Base-by-base conservation (phyloP, 2,329 filamentous ascomycete species). In the Magnaporthiopsis incrustans region DNA sequence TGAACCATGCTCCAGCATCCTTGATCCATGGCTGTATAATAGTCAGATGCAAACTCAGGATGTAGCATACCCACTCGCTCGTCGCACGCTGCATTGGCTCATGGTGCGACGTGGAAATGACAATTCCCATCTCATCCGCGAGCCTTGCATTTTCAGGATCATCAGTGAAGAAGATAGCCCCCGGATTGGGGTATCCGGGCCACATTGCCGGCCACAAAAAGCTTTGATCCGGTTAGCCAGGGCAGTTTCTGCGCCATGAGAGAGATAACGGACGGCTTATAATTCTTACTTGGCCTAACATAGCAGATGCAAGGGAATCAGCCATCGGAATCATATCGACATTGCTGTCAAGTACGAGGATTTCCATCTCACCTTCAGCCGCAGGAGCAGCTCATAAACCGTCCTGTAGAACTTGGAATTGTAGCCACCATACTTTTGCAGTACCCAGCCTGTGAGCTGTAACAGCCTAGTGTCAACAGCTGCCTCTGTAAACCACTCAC, bases 41-140 rank as follows among this genome's bases (percentile, higher is more conserved):
- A 44, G 15, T 15, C 4, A 44, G 38, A 44, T 18, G 6, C 15
- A 44, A 44, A 14, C 14, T 15, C 38, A 18, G 15, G 38, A 15
- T 2, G 15, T 44, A 15, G 15, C 44, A 18, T 53, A 61, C 44
- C 61, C 83, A 85, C 73, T 86, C 83, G 67, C 85, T 85, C 63
- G 84, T 81, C 0, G 83, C 82, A 12, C 83, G 78, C 80, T 83
- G 82, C 82, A 92, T 85, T 1, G 89, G 89, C 73, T 92, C 89
- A 1, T 85, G 90, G 73, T 92, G 89, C 12, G 85, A 89, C 10
- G 86, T 88, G 3, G 88, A 88, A 71, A 92, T 84, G 0, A 91
- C 88, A 64, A 92, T 84, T 57, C 86, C 89, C 71, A 86, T 91
- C n/a, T 87, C 87, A 69, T 92, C 87, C 0, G 89, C 87, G 6